Conservation (phyloP, 768 basidiomycete species). For the Boletales sp. region DNA sequence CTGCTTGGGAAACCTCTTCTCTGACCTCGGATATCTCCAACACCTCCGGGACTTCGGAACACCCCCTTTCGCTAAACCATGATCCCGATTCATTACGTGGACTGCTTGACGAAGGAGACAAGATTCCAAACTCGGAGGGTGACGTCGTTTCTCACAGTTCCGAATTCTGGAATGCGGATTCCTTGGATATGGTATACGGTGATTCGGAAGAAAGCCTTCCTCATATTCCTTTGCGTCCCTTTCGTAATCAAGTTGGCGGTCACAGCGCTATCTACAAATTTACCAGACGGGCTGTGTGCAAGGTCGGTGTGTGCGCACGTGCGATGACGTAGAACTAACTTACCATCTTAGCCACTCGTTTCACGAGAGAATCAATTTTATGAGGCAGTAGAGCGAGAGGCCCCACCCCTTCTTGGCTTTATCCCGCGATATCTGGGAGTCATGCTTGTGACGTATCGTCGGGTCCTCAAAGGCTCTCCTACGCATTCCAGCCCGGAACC, state of each 20-base stretch:
- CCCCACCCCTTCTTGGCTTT: constrained; percentile 87
- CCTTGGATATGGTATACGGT: constrained; percentile 40
- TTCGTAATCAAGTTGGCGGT: constrained; percentile 97
- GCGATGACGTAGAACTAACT: constrained; percentile 6
- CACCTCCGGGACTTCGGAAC: constrained; percentile 41
- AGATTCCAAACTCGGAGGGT: constrained; percentile 17
- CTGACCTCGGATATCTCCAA: constrained; percentile 58
- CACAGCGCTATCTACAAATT: constrained; percentile 98
- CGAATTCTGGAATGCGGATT: constrained; percentile 28
- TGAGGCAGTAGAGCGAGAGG: constrained; percentile 91
- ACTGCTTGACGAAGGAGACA: constrained; percentile 15
- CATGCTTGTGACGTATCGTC: constrained; percentile 95
- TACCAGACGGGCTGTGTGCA: constrained; percentile 95
- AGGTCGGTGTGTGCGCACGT: constrained; percentile 53
- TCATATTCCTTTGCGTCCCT: constrained; percentile 91
- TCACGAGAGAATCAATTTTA: constrained; percentile 98
- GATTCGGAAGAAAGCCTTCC: constrained; percentile 61
- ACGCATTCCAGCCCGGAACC: constrained; percentile 20
- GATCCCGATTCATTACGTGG: constrained; percentile 14
- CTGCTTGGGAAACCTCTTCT: constrained; percentile 71
- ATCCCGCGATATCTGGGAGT: constrained; percentile 99
- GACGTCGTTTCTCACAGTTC: constrained; percentile 6
- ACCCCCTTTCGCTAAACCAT: constrained; percentile 29
- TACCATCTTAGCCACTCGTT: constrained; percentile 72
- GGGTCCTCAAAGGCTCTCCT: constrained; percentile 49